These are phyloP conservation scores for Cunninghamia lanceolata DNA, from an alignment of 75 land plant species.

Conservation along the genomic window DNA sequence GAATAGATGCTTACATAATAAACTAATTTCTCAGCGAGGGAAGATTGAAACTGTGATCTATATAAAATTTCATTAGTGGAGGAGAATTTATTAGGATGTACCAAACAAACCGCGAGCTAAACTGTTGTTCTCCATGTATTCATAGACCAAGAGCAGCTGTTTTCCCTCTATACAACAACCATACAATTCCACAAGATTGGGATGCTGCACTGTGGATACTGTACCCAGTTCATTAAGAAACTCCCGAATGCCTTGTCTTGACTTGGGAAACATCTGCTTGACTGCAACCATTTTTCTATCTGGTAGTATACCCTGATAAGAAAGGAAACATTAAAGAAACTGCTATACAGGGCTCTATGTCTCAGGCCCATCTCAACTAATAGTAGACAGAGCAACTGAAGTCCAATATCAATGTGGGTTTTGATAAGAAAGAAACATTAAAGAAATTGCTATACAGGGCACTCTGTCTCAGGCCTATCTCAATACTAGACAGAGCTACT, in stretches of 20 bases:
- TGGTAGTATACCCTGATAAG: constrained; percentile 22
- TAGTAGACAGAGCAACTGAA: no score
- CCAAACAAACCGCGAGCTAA: constrained; percentile 24
- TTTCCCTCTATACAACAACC: constrained; percentile 26
- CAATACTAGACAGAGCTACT: not conserved
- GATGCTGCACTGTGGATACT: constrained; percentile 24
- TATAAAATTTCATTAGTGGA: not conserved
- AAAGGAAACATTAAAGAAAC: not conserved
- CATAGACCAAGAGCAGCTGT: constrained; percentile 22
- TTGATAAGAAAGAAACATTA: no score
- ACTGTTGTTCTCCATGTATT: constrained; percentile 5
- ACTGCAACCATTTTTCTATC: constrained; percentile 35
- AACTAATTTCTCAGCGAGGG: not conserved
- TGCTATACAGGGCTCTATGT: not conserved
- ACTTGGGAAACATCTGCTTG: constrained; percentile 17
- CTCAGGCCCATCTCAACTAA: not conserved
- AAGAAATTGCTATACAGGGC: no score
- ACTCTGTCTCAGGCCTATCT: not conserved
- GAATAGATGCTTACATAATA: not conserved
- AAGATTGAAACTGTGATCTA: not conserved
- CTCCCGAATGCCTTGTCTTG: constrained; percentile 29
- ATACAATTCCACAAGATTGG: constrained; percentile 25
- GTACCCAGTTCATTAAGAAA: constrained; percentile 28
- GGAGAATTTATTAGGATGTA: not conserved
- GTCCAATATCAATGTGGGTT: no score